These are phyloP conservation scores for Aspergillus sp. DNA, from an alignment of 2,329 filamentous ascomycete genomes.

Conservation along the genomic window DNA sequence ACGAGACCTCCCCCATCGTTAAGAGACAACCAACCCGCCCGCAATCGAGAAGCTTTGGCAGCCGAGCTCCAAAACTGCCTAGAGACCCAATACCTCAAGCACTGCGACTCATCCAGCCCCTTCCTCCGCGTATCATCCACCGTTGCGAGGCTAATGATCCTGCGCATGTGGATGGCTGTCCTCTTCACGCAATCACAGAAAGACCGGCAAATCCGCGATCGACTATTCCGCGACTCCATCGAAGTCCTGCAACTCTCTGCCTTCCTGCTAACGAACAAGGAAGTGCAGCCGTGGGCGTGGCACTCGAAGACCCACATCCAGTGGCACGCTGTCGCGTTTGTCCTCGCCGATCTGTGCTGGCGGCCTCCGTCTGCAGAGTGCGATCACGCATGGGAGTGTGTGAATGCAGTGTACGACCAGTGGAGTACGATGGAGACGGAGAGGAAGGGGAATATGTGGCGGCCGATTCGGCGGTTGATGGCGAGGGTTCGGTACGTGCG, in stretches of 20 bases:
- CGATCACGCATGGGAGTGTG: slow-evolving; percentile 62
- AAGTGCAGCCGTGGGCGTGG: slow-evolving; percentile 65
- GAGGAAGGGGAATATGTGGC: slow-evolving; percentile 15
- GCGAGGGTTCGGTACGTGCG: slow-evolving; percentile 18
- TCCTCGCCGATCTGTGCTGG: slow-evolving; percentile 64
- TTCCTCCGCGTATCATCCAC: slow-evolving; percentile 18
- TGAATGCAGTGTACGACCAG: slow-evolving; percentile 46
- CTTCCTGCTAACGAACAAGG: slow-evolving; percentile 64
- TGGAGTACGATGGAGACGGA: slow-evolving; percentile 19
- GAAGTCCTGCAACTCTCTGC: slow-evolving; percentile 72
- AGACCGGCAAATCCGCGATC: slow-evolving; percentile 14
- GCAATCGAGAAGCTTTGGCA: slow-evolving; percentile 12
- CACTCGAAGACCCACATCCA: slow-evolving; percentile 65
- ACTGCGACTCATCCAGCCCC: slow-evolving; percentile 21
- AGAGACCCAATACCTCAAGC: slow-evolving; percentile 22
- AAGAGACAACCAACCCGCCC: not conserved
- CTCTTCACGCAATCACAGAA: slow-evolving; percentile 17
- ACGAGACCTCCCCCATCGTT: not conserved
- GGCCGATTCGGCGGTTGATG: slow-evolving; percentile 19
- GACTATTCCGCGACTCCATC: slow-evolving; percentile 68
- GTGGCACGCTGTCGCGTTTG: slow-evolving; percentile 66
- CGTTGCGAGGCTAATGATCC: slow-evolving; percentile 22
- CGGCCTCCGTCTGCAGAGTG: slow-evolving; percentile 57
- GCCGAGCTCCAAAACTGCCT: slow-evolving; percentile 20
- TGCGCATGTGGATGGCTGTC: slow-evolving; percentile 25